Conservation (phyloP, 805 yeast genomes). For the Cyberlindnera nakhonratchasimensis region DNA sequence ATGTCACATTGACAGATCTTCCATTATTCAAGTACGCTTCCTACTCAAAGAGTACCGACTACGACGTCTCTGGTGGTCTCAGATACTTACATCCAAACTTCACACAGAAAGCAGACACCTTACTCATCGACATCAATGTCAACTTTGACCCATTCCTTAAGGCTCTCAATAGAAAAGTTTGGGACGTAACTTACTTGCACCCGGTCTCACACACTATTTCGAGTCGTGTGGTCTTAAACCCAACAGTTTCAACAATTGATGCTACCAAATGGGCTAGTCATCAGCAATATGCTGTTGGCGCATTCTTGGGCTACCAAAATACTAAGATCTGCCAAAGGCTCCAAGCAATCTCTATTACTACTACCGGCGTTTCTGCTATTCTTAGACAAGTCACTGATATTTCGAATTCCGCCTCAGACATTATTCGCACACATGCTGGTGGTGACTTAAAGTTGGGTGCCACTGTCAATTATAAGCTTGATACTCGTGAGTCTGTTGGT, state of each 20-base stretch:
- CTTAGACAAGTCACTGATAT: constrained; percentile 56
- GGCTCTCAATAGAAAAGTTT: constrained; percentile 43
- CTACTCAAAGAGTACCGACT: constrained; percentile 34
- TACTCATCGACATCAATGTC: constrained; percentile 43
- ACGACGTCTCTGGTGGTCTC: constrained; percentile 33
- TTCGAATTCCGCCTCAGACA: constrained; percentile 49
- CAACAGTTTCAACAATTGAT: constrained; percentile 47
- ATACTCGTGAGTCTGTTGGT: constrained; percentile 41
- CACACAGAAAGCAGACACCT: constrained; percentile 56
- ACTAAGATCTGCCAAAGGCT: constrained; percentile 24
- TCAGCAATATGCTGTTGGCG: constrained; percentile 47
- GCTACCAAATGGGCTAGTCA: constrained; percentile 47
- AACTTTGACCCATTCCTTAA: constrained; percentile 46
- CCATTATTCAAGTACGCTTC: constrained; percentile 29
- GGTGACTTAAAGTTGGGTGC: constrained; percentile 54
- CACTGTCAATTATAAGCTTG: constrained; percentile 37
- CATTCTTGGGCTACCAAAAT: constrained; percentile 45
- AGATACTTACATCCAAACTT: constrained; percentile 43
- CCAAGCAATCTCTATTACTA: constrained; percentile 28
- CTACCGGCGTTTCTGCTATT: constrained; percentile 57
- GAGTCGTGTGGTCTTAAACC: constrained; percentile 43
- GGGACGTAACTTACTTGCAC: constrained; percentile 43
- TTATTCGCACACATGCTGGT: constrained; percentile 52
- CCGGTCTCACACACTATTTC: constrained; percentile 45
- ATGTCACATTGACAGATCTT: constrained; percentile 38